Percentiles rank a stretch among this genome's conserved stretches.
These are phyloP conservation scores for Henckelia pumila DNA, from an alignment of 257 asterid genomes.

Conservation along the genomic window DNA sequence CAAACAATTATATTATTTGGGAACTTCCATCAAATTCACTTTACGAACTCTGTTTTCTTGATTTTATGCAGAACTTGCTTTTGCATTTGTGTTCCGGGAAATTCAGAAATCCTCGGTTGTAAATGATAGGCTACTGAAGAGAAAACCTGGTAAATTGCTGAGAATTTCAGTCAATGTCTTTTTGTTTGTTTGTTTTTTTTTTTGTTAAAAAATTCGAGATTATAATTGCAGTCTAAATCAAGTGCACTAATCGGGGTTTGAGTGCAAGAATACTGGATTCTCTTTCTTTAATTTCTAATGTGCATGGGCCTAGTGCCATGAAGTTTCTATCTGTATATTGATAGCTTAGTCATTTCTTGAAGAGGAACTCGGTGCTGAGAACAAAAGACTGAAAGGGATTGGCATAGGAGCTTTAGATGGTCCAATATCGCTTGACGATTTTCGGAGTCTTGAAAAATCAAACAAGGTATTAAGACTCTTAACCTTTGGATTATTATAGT, in stretches of 20 bases:
- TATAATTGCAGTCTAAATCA: not conserved
- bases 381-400: slow-evolving; percentile 86
- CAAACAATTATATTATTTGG: not conserved
- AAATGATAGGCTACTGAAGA: slow-evolving; percentile 56
- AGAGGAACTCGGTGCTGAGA: slow-evolving; percentile 71
- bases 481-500: slow-evolving; percentile 4
- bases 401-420: slow-evolving; percentile 93
- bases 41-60: slow-evolving; percentile 23
- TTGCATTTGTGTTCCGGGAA: slow-evolving; percentile 94
- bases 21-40: slow-evolving; percentile 1
- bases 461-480: slow-evolving; percentile 55
- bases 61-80: slow-evolving; percentile 60
- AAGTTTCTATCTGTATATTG: slow-evolving; percentile 19
- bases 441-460: slow-evolving; percentile 89
- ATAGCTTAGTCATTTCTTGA: slow-evolving; percentile 28
- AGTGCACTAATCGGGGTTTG: not conserved
- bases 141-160: slow-evolving; percentile 73
- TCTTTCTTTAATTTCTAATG: slow-evolving; percentile 1
- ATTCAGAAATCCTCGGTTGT: slow-evolving; percentile 37
- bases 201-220: no score
- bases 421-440: slow-evolving; percentile 93
- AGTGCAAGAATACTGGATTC: not conserved
- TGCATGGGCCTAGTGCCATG: not conserved
- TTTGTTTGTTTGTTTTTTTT: no score
- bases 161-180: no score